Evolutionary conservation across 768 basidiomycete genomes (phyloP).

Genomic region (Fistulinella prunicolor): DNA sequence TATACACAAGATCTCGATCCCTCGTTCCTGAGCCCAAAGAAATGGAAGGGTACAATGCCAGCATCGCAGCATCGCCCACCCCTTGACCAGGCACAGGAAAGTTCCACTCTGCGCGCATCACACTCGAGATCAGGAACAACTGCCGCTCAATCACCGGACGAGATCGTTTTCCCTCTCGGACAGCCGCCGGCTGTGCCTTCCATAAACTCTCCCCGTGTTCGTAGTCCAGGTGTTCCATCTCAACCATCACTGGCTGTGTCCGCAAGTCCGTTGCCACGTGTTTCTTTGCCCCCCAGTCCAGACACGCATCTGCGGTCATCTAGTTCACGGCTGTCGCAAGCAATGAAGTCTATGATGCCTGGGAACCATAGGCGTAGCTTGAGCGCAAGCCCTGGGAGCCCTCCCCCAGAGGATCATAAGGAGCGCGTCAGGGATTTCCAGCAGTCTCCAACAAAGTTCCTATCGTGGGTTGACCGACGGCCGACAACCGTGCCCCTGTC

Average conservation of each 20-base stretch:
- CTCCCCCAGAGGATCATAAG: constrained; percentile 6
- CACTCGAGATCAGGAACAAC: constrained; percentile 20
- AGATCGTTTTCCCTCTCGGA: constrained; percentile 1
- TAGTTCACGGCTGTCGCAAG: constrained; percentile 20
- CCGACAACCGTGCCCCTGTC: constrained; percentile 1
- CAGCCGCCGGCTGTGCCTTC: constrained; percentile 6
- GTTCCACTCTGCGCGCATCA: not conserved
- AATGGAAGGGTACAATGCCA: not conserved
- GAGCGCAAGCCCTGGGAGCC: constrained; percentile 2
- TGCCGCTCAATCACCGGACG: constrained; percentile 5
- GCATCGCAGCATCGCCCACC: not conserved
- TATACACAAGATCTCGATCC: constrained; percentile 20
- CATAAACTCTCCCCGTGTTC: constrained; percentile 18
- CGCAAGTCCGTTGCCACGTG: constrained; percentile 14
- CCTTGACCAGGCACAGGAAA: not conserved
- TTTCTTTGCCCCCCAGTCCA: constrained; percentile 9
- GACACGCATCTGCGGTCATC: constrained; percentile 17
- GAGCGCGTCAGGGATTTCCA: constrained; percentile 7
- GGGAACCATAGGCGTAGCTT: constrained; percentile 13
- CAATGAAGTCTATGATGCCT: constrained; percentile 28
- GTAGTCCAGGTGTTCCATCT: constrained; percentile 13
- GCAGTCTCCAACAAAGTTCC: constrained; percentile 7
- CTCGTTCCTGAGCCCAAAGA: not conserved
- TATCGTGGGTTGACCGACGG: constrained; percentile 17
- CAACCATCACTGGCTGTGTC: constrained; percentile 16